Evolutionary conservation across 2,329 filamentous ascomycete genomes (phyloP), one percentile per base, ranked within the genome.

Genomic region (Colletotrichum costaricense): DNA sequence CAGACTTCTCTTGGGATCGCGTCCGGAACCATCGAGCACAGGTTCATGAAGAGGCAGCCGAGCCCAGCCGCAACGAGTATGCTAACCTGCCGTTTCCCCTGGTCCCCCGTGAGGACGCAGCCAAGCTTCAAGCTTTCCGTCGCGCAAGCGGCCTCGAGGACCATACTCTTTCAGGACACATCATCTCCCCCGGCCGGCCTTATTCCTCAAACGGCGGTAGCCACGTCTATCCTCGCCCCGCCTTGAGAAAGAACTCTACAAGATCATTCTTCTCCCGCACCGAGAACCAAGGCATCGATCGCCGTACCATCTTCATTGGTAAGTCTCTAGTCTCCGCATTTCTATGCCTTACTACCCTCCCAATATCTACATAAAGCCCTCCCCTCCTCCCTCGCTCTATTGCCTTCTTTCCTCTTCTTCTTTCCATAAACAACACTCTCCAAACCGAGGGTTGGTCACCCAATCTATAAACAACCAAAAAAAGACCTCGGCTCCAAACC

Each of bases 61-160:
- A 67, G 28, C 8, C 24, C 22, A 30, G 55, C 8, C 35, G 19
- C 9, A 35, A 49, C 4, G 28, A 22, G n/a, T 63, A 54, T 16
- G 35, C 58, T 11, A 72, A 73, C 7, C 56, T 75, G 2, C 69
- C 69, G 0, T 75, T 73, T 30, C 62, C 65, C 49, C 24, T 76
- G 59, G 56, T 76, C 12, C 19, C 57, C 28, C 66, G 67, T 8
- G 52, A 73, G 26, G 73, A 75, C 30, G 74, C 74, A 5, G 62
- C 65, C 56, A 65, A 52, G 33, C 62, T 62, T 14, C 74, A 76
- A 52, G 69, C 60, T 19, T 46, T 73, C 19, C 73, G 73, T 22
- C 73, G 74, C 4, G 73, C 69, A 7, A 76, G 74, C 52, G 74
- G 74, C 49, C 55, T 76, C 3, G 74, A 76, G 35, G 74, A 76